Base-by-base conservation (phyloP, 1,139 yeast species). In the Candida tropicalis region DNA sequence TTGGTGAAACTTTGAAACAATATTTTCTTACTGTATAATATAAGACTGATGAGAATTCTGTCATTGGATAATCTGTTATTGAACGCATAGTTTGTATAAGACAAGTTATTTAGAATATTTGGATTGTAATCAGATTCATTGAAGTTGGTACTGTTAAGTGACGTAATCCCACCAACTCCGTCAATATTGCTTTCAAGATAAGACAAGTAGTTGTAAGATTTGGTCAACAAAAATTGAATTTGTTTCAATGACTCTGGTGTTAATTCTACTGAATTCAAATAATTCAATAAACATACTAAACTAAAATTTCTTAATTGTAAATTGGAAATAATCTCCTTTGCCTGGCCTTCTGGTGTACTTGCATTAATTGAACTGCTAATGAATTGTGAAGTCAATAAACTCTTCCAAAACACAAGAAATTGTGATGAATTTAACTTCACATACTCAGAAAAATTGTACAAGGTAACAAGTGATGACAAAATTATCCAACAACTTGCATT, bases 391-490 rank as follows among this genome's bases (percentile, higher is more conserved):
- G 90, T 85, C 42, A 90, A 67, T n/a, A 89, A 73, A 46, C 83
- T 80, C 56, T 87, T 87, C 96, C 97, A 90, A 49, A 89, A 79
- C 5, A 81, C 75, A 38, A 89, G 68, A 44, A 88, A 74, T 57
- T 88, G 96, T 0, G 93, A 79, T 3, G 89, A 74, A 57, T 88
- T 87, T 48, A 87, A 75, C 50, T 77, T 79, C 32, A 87, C 79
- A 53, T 83, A 85, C 47, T 73, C 79, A 1, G 72, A 67, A 12
- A 77, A 73, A 10, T 78, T 76, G 37, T 86, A 84, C 46, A 84
- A 79, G 16, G 89, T 82, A 62, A 91, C 85, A 35, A 90, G 66
- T 0, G 97, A 95, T 41, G 84, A 73, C 32, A 93, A 66, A 17
- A 89, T 65, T 3, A 84, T 74, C 98, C 98, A 91, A 50, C 87